Base-by-base conservation (phyloP, 768 basidiomycete genomes). In the Lactarius quietus region DNA sequence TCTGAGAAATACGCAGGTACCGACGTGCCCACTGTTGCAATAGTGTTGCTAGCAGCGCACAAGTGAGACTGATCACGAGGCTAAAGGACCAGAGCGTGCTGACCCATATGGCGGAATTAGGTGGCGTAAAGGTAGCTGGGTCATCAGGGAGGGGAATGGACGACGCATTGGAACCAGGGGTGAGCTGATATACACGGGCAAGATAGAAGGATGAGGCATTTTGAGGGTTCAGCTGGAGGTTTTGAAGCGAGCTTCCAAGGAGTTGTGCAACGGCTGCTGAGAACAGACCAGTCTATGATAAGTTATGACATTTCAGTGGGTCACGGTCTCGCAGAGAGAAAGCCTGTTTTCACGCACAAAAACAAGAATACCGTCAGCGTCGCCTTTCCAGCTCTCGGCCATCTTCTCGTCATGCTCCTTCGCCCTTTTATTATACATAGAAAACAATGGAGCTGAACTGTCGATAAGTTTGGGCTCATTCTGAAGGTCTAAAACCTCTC, bases 331-430 rank as follows among this genome's bases (percentile, higher is more conserved):
- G 20, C 18, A 20, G 20, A 41, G 5, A 5, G n/a, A 8, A 41
- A 41, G 7, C 41, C 6, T 55, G 31, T 12, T 51, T 29, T 29
- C 28, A 59, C 57, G 26, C 57, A 59, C 57, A 12, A 59, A 59
- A 29, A 59, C 57, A 23, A 59, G 57, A 29, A 59, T 45, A 2
- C 57, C 57, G 18, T 59, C 41, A 4, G 57, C 57, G 3, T 59
- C 57, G 17, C 41, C 57, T 45, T 59, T 59, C 57, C 57, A 59
- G 23, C 57, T 45, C 18, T 59, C 57, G 1, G 57, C 41, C 57
- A 45, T 20, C 54, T 56, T 56, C 54, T 56, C 4, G 54, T 56
- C 54, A 6, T 23, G 18, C n/a, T 35, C 54, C 54, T 56, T 35
- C 17, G 33, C 2, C 33, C 3, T 56, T 33, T n/a, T 29, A 31